Evolutionary conservation across 768 basidiomycete genomes (phyloP), one percentile per base, ranked within the genome.

Genomic region (Podaxis sp.): DNA sequence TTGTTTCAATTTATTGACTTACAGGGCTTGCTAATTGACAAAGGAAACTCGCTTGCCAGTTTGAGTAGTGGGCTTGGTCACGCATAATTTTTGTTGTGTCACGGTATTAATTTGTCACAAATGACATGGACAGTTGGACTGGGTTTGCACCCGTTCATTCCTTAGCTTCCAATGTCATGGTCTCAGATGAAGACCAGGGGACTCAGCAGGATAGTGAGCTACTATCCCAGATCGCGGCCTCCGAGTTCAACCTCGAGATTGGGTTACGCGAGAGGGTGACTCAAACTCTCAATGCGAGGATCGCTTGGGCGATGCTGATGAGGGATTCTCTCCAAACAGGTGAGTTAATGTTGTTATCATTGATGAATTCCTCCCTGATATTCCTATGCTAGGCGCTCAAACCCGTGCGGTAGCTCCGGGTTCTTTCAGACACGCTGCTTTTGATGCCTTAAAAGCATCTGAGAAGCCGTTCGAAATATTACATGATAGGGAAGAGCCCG

Each of bases 191-290:
- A 54, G 27, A 49, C 43, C 38, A 49, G 41, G 17, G 46, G 50
- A 29, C 25, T 36, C 33, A 40, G 11, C 9, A 9, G 15, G 15
- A 59, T 27, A 22, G 12, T 17, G 29, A 41, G 1, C 47, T 55
- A 4, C 11, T 73, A 13, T 55, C 74, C 40, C 61, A 67, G 51
- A 74, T 76, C 36, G 61, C 77, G 25, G 64, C 66, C 33, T 67
- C 70, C 3, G 80, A 84, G 65, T 69, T 85, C 53, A 76, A 81
- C 66, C 68, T 81, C 2, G 83, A 85, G 66, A 81, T 85, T 43
- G 72, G 74, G 5, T 58, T 84, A 19, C 75, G 79, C 52, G 68
- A 76, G 57, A 76, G 79, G 56, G 66, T 84, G 33, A 72, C 73
- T 17, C 68, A 74, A 55, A 78, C 78, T 3, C 64, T 82, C 33